Evolutionary conservation across 1,284 basidiomycete genomes (phyloP).

Genomic region (Abortiporus biennis): DNA sequence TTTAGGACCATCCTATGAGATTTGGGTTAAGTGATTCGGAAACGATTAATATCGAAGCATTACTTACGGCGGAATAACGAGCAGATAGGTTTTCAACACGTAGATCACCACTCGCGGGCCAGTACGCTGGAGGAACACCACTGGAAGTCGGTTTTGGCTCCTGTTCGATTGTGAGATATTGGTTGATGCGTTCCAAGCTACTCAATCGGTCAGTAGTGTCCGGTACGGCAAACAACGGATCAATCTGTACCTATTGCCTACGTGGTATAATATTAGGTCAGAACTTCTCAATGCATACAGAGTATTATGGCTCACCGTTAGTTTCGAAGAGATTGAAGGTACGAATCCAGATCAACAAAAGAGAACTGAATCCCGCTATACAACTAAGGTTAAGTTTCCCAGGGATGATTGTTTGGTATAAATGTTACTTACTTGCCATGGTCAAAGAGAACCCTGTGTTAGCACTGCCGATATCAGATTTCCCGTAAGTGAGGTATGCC

Average conservation of each 20-base stretch:
- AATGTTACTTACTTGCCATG: conserved; percentile 34
- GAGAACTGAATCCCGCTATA: conserved; percentile 44
- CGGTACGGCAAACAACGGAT: neutral
- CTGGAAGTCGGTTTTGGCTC: conserved; percentile 46
- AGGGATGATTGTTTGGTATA: neutral
- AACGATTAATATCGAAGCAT: neutral
- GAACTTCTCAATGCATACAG: neutral
- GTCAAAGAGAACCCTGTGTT: conserved; percentile 45
- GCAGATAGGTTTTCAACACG: conserved; percentile 54
- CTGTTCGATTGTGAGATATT: conserved; percentile 68
- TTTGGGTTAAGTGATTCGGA: conserved; percentile 7
- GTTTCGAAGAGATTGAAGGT: conserved; percentile 40
- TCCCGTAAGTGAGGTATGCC: conserved; percentile 42
- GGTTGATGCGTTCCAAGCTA: conserved; percentile 71
- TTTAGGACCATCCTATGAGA: conserved; percentile 27
- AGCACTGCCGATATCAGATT: conserved; percentile 27
- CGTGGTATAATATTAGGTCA: conserved; percentile 12
- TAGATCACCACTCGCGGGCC: conserved; percentile 69
- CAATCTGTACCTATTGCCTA: conserved; percentile 38
- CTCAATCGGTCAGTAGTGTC: neutral
- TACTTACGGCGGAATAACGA: conserved; percentile 39
- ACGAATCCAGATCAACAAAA: conserved; percentile 51
- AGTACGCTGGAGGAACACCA: conserved; percentile 57
- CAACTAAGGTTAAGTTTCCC: neutral
- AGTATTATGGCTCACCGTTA: conserved; percentile 32